Evolutionary conservation across 306 rosid genomes (phyloP).

Genomic region (Trifolium dubium): DNA sequence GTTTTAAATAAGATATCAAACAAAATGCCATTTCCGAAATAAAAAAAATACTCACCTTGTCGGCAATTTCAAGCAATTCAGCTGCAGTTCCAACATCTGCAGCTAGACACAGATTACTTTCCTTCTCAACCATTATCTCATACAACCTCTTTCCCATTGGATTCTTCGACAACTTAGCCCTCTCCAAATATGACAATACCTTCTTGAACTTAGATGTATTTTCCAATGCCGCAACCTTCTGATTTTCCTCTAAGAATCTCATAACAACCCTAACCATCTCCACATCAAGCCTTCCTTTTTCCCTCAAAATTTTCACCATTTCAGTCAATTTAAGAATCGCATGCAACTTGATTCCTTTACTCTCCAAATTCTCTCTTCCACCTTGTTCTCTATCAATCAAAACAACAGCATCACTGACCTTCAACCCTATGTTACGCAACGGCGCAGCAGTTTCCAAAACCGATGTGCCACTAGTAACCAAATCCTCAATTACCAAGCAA

Average conservation of each 20-base stretch:
- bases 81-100: constrained; percentile 85
- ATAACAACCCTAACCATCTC: constrained; percentile 63
- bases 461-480: constrained; percentile 88
- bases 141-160: constrained; percentile 80
- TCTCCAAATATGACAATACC: constrained; percentile 61
- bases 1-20: constrained; percentile 13
- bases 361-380: constrained; percentile 83
- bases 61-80: constrained; percentile 84
- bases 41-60: constrained; percentile 51
- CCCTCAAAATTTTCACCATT: constrained; percentile 79
- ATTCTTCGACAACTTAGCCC: constrained; percentile 77
- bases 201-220: constrained; percentile 47
- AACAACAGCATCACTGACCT: constrained; percentile 77
- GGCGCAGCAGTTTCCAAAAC: constrained; percentile 87
- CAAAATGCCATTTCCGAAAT: not conserved
- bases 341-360: constrained; percentile 71
- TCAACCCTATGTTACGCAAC: constrained; percentile 69
- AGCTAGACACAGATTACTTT: constrained; percentile 85
- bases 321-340: constrained; percentile 71
- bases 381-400: constrained; percentile 91
- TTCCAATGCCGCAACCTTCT: constrained; percentile 60
- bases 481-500: constrained; percentile 82
- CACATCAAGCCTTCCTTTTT: constrained; percentile 69
- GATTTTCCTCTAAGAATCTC: constrained; percentile 78
- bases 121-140: constrained; percentile 82